Conservation (phyloP, 306 rosid species). For the Medicago ruthenica region DNA sequence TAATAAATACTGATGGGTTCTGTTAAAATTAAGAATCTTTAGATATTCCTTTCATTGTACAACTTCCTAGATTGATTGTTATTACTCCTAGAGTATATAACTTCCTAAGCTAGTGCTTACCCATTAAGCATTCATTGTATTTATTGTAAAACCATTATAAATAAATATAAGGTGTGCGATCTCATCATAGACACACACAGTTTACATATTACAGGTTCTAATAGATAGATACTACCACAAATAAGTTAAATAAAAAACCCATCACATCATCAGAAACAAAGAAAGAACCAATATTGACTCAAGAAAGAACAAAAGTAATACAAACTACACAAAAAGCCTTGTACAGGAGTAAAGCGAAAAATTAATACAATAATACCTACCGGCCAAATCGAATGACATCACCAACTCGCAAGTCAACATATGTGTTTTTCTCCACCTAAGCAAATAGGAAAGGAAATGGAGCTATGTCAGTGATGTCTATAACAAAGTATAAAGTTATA, state of each 20-base stretch:
- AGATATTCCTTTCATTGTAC: too few species aligned
- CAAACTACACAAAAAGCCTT: conserved; percentile 16
- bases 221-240: neutral
- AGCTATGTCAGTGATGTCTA: conserved; percentile 27
- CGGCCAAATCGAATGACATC: conserved; percentile 95
- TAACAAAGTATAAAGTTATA: neutral
- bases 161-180: too few species aligned
- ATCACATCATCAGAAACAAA: conserved; percentile 16
- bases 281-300: neutral
- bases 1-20: neutral
- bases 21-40: too few species aligned
- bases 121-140: too few species aligned
- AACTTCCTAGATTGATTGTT: too few species aligned
- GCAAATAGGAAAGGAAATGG: conserved; percentile 40
- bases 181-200: too few species aligned
- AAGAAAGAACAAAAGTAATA: conserved; percentile 10
- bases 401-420: conserved; percentile 82
- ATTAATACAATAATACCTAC: conserved; percentile 55
- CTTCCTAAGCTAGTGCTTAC: too few species aligned
- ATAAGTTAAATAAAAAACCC: conserved; percentile 4
- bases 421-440: conserved; percentile 75
- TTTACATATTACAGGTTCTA: neutral
- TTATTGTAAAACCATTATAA: too few species aligned
- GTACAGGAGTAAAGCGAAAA: conserved; percentile 28
- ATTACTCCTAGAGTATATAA: too few species aligned